Evolutionary conservation across 1,284 basidiomycete species (phyloP), one percentile per base, ranked within the genome.

Genomic region (Flammula alnicola): DNA sequence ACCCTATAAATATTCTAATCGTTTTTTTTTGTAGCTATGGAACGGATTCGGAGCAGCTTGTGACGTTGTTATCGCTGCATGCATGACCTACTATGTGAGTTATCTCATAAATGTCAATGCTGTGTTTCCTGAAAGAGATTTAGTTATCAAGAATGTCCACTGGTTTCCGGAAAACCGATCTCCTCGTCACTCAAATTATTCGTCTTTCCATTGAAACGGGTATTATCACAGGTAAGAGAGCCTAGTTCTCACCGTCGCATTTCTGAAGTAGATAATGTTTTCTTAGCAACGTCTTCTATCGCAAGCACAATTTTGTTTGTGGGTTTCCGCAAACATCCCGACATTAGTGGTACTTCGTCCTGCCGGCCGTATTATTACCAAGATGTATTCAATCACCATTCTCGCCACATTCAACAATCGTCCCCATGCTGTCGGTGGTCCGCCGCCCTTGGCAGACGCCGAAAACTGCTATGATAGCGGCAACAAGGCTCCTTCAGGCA

Each of bases 381-480:
- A 62, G 42, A 50, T 62, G 12, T 62, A 62, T 25, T 45, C 60
- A 22, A 54, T 60, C 19, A 60, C 58, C 2, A 59, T 62, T 33
- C 46, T 62, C 20, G 61, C 61, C 26, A 62, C 55, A 9, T 62
- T 62, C 54, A 62, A 62, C 37, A 62, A 58, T 26, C 56, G 60
- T 16, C 53, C 56, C 11, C 40, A 52, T 27, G 53, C 50, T 33
- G 49, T 59, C 37, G 54, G 55, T n/a, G 55, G 52, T 14, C 47
- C 52, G 22, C 52, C 56, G 6, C 47, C 49, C 10, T 43, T 57
- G 26, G 35, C 52, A 20, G 52, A 54, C 29, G 33, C 41, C 31
- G 56, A 52, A 25, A 54, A 51, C 37, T 47, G 37, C 12, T 53
- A 52, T 6, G 50, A 55, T 7, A 14, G n/a, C 20, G 44, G 50